Conservation (phyloP, 2,329 filamentous ascomycete genomes). For the Sodiomyces alkalinus region DNA sequence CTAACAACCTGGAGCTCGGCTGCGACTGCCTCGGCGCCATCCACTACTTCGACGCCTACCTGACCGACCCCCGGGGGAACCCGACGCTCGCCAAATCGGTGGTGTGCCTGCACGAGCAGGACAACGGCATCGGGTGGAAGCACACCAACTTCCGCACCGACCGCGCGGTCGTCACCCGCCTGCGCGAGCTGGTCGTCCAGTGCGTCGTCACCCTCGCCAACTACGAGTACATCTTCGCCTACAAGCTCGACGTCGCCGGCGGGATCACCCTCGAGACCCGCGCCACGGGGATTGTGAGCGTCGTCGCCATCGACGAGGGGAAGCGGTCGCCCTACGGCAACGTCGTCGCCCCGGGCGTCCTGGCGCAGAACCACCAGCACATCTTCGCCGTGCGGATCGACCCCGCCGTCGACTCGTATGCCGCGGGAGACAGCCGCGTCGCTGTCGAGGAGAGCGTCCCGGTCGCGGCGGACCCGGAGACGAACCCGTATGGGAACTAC, state of each 20-base stretch:
- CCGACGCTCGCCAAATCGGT: constrained; percentile 38
- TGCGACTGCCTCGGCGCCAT: constrained; percentile 58
- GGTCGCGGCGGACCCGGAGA: constrained; percentile 26
- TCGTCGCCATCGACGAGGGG: constrained; percentile 39
- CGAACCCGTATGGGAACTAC: constrained; percentile 46
- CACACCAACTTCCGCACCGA: constrained; percentile 55
- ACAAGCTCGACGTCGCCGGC: constrained; percentile 44
- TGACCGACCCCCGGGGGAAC: constrained; percentile 36
- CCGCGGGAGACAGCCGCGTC: constrained; percentile 33
- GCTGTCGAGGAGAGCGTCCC: constrained; percentile 22
- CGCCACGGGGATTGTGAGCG: constrained; percentile 50
- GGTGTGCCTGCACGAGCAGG: constrained; percentile 56
- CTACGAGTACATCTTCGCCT: constrained; percentile 48
- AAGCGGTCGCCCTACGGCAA: constrained; percentile 42
- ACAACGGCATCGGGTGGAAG: constrained; percentile 57
- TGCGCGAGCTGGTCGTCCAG: constrained; percentile 49
- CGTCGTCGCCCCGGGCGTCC: constrained; percentile 45
- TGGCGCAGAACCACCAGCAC: constrained; percentile 59
- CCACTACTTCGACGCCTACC: constrained; percentile 43
- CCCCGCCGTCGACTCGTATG: constrained; percentile 38
- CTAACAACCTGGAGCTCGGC: constrained; percentile 53
- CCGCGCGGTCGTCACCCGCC: constrained; percentile 42
- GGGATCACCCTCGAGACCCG: constrained; percentile 46
- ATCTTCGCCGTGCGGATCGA: constrained; percentile 52
- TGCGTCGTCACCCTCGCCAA: constrained; percentile 55